Base-by-base conservation (phyloP, 768 basidiomycete species). In the Tylopilus vinaceipallidus region DNA sequence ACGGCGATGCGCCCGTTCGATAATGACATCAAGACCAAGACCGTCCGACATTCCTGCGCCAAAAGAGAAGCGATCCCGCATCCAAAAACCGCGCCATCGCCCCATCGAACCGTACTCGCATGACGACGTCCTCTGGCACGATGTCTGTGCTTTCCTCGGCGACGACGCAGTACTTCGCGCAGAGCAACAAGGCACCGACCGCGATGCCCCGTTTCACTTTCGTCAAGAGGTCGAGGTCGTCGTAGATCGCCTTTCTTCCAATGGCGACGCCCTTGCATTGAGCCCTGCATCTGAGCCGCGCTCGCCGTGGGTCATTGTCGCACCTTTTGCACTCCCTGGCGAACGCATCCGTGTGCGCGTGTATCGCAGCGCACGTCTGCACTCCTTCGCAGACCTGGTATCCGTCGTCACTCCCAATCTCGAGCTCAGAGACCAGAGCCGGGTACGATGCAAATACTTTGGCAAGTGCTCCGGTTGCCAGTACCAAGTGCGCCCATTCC, bases 391-490 rank as follows among this genome's bases (percentile, higher is more conserved):
- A 6, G 89, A 93, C 57, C 75, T 93, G 1, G 33, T 95, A 6
- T 74, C 79, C 40, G 73, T 94, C 23, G 50, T 87, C 29, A 68
- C 67, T 1, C 80, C 84, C n/a, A 93, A 88, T 64, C 52, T 64
- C 0, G 77, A 76, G 33, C 69, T 88, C 47, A 73, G 94, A 45
- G 89, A 93, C 56, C 73, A 81, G 56, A 74, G 67, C 24, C 72
- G 80, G 20, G 78, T 89, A 0, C 73, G 76, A 53, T 98, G 95
- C 71, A 80, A 82, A 53, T 94, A 98, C 65, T 98, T 97, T 72
- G 88, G 88, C 0, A 73, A 71, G 33, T 98, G 95, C 67, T 90
- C 82, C 1, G 95, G 95, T 2, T 99, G 95, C 65, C 95, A 98
- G 67, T 92, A 93, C 65, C 94, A 97, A 74, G 91, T 87, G 34